A percentile compares a stretch with the other conserved stretches of the same genome.
Conservation (phyloP, 495 filamentous ascomycete genomes). For the Aspergillus steynii region DNA sequence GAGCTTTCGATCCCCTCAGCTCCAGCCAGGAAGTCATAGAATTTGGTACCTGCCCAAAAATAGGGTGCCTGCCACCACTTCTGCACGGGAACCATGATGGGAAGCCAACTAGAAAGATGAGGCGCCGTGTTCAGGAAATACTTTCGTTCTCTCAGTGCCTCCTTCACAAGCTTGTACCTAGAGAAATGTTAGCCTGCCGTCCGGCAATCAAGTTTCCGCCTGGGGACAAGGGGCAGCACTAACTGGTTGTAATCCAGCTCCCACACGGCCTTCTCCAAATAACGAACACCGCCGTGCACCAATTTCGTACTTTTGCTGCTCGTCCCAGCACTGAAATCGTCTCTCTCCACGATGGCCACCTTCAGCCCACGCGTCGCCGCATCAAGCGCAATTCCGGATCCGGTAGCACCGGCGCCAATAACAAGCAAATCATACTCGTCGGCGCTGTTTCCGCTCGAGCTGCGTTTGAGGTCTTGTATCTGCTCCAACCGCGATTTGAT, state of each 20-base stretch:
- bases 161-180: constrained; percentile 83
- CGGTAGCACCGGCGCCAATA: constrained; percentile 92
- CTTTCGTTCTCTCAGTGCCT: constrained; percentile 93
- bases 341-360: constrained; percentile 91
- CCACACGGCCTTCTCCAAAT: constrained; percentile 96
- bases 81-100: constrained; percentile 95
- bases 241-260: constrained; percentile 92
- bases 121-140: constrained; percentile 96
- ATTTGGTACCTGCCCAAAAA: constrained; percentile 95
- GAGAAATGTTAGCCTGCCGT: constrained; percentile 4
- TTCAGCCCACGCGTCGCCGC: constrained; percentile 89
- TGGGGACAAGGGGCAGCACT: constrained; percentile 21
- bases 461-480: constrained; percentile 51
- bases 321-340: constrained; percentile 92
- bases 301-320: constrained; percentile 97
- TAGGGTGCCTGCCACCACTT: constrained; percentile 98
- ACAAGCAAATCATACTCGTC: constrained; percentile 81
- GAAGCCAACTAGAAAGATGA: constrained; percentile 91
- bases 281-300: constrained; percentile 94
- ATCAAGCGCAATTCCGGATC: constrained; percentile 89
- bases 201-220: background rate
- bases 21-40: constrained; percentile 91
- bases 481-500: constrained; percentile 68
- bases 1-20: constrained; percentile 96
- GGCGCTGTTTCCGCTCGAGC: constrained; percentile 21